Conservation (phyloP, 768 basidiomycete genomes). For the Pulveroboletus ravenelii region DNA sequence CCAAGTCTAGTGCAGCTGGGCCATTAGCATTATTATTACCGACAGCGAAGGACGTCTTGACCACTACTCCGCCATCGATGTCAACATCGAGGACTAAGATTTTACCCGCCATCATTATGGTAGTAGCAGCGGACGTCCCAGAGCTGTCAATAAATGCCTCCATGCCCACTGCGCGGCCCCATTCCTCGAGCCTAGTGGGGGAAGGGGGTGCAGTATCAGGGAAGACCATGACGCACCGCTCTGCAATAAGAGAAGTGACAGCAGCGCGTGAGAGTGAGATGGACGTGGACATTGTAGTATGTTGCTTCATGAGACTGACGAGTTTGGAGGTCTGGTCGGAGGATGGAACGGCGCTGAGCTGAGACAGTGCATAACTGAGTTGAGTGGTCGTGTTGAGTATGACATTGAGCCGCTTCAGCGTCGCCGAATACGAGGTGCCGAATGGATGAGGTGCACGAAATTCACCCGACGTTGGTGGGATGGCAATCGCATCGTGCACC, state of each 20-base stretch:
- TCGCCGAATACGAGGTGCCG: slow-evolving; percentile 13
- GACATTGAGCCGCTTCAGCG: slow-evolving; percentile 40
- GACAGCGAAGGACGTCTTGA: slow-evolving; percentile 73
- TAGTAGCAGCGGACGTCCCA: slow-evolving; percentile 37
- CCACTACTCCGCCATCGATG: slow-evolving; percentile 43
- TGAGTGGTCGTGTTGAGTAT: slow-evolving; percentile 49
- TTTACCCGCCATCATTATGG: slow-evolving; percentile 68
- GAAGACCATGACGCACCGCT: slow-evolving; percentile 19
- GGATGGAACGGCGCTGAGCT: slow-evolving; percentile 40
- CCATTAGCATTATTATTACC: slow-evolving; percentile 42
- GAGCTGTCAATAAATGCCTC: slow-evolving; percentile 66
- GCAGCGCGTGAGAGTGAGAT: slow-evolving; percentile 23
- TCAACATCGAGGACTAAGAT: slow-evolving; percentile 78
- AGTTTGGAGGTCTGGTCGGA: slow-evolving; percentile 61
- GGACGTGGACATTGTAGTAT: slow-evolving; percentile 39
- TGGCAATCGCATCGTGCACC: slow-evolving; percentile 26
- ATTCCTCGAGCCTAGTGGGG: slow-evolving; percentile 46
- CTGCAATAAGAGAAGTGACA: slow-evolving; percentile 19
- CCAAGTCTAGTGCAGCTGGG: slow-evolving; percentile 39
- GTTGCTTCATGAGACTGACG: slow-evolving; percentile 63
- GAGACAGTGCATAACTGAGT: slow-evolving; percentile 48
- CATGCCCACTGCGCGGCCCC: slow-evolving; percentile 65
- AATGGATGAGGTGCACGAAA: slow-evolving; percentile 23
- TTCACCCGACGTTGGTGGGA: slow-evolving; percentile 16
- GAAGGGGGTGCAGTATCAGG: slow-evolving; percentile 28